Evolutionary conservation across 208 protist genomes (phyloP).

Genomic region (Acanthamoeba pearcei): DNA sequence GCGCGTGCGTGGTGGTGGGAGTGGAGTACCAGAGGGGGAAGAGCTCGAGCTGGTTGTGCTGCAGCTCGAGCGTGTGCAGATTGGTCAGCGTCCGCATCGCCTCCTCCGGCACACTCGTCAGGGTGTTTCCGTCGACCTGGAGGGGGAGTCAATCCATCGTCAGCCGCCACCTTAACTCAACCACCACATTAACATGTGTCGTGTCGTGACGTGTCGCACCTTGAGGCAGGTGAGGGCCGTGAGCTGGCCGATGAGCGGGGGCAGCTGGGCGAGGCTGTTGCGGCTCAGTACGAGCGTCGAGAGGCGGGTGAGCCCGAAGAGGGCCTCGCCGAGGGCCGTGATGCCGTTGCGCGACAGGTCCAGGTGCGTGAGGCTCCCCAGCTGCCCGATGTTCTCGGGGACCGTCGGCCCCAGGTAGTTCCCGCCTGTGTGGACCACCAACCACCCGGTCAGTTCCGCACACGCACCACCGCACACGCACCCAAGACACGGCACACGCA

Average conservation of each 20-base stretch:
- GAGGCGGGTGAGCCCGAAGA: constrained; percentile 15
- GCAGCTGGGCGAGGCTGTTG: constrained; percentile 4
- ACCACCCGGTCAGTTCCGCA: background rate
- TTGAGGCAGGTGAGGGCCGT: constrained; percentile 37
- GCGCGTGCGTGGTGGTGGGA: background rate
- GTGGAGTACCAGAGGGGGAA: constrained; percentile 16
- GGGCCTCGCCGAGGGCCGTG: background rate
- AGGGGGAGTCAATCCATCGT: background rate
- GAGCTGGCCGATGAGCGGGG: background rate
- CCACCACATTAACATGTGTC: background rate
- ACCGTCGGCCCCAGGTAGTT: background rate
- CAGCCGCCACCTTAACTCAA: background rate
- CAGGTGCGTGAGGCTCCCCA: background rate
- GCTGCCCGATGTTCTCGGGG: background rate
- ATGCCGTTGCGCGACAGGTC: background rate
- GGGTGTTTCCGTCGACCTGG: constrained; percentile 17
- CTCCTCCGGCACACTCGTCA: background rate
- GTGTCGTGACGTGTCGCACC: background rate
- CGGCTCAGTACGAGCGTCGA: constrained; percentile 12
- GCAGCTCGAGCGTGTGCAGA: constrained; percentile 33
- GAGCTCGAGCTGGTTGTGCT: constrained; percentile 64
- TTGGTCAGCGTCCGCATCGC: constrained; percentile 1
- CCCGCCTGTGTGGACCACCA: background rate
- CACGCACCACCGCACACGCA: background rate
- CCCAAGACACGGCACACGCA: background rate